Base-by-base conservation (phyloP, 148 eudicot species). In the Fagopyrum homotropicum region DNA sequence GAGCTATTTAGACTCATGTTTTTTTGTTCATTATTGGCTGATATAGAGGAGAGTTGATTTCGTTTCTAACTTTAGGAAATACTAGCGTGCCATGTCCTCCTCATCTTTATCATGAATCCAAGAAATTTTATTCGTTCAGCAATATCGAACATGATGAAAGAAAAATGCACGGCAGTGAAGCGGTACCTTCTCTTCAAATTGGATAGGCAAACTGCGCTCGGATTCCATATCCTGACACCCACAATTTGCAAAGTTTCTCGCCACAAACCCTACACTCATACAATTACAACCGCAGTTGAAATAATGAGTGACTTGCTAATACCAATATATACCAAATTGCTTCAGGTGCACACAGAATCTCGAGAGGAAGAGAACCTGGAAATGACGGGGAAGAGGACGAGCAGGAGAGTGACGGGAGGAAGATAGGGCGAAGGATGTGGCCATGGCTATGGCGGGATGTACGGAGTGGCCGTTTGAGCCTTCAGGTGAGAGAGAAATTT, bases 381-480 rank as follows among this genome's bases (percentile, higher is more conserved):
- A 78, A 75, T 54, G 64, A 54, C 19, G 68, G 48, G 77, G 59
- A 52, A 61, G 64, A 72, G 76, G 56, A 69, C 19, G 54, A 73
- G 71, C 46, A 22, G 74, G 68, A 59, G 81, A 68, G 77, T 76
- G 72, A 48, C 77, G 72, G 22, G 73, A 52, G 17, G 84, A 68
- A 9, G 84, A 44, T 12, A 70, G 61, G 74, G 83, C 75, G 80
- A 85, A 78, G 75, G 78, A 77, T 14, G 84, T 52, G 63, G 82
- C 79, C 88, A 85, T 85, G 63, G 82, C 79, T 86, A 85, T 85
- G 75, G 61, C 46, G 63, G 78, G 55, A 30, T 73, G 56, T 16
- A 69, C 19, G 72, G 26, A 60, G 35, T 22, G 66, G 40, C 64
- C 69, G 69, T 63, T 63, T 48, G 16, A 5, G 54, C 74, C 14